These are phyloP conservation scores for Trifolium dubium DNA, from an alignment of 306 rosid genomes.

Conservation along the genomic window DNA sequence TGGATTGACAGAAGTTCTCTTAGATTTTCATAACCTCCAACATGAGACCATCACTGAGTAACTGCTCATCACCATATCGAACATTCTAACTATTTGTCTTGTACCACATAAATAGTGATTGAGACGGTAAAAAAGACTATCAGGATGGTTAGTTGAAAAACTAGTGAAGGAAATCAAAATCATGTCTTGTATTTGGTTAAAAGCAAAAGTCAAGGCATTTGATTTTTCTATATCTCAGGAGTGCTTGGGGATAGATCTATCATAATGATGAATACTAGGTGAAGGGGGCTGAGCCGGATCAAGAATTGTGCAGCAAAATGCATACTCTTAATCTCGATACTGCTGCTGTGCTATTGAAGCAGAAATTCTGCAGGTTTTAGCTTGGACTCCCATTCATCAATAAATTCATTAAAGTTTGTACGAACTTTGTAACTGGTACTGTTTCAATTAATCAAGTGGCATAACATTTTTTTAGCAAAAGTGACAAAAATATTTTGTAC, in stretches of 20 bases:
- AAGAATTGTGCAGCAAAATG: not conserved
- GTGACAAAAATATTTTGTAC: constrained; percentile 12
- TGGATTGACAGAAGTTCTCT: constrained; percentile 34
- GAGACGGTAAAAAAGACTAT: not conserved
- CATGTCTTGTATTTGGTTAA: too few species aligned
- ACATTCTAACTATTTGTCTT: not conserved
- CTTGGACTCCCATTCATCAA: not conserved
- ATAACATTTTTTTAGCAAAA: not conserved
- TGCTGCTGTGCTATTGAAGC: not conserved
- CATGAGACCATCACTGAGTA: not conserved
- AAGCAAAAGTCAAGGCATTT: too few species aligned
- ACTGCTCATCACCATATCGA: constrained; percentile 16
- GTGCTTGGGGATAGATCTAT: too few species aligned
- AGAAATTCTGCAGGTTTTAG: not conserved
- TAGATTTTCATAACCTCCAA: constrained; percentile 23
- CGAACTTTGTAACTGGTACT: not conserved
- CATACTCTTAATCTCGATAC: not conserved
- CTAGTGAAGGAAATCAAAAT: too few species aligned
- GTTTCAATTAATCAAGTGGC: not conserved
- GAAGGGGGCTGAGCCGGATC: not conserved
- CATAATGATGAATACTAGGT: too few species aligned
- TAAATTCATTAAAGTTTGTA: not conserved
- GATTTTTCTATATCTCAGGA: too few species aligned
- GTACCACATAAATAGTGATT: not conserved
- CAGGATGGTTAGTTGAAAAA: not conserved